phyloP scores from a whole-genome alignment of 805 yeast species.

The Metschnikowia cerradonensis region DNA sequence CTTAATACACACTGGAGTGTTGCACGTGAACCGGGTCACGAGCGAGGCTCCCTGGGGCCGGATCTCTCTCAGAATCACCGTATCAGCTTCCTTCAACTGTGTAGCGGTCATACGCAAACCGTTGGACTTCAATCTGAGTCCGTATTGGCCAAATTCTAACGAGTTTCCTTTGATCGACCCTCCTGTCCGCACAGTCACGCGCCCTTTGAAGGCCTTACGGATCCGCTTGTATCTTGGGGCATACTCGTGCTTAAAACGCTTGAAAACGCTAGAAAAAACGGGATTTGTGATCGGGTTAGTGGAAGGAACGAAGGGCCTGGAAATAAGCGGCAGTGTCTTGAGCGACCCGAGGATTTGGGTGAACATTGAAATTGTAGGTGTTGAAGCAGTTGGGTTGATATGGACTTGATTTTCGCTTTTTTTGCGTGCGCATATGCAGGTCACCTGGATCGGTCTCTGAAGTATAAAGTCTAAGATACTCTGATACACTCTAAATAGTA shows the following conservation, averaged over 20 bases:
- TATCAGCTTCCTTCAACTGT: slow-evolving; percentile 88
- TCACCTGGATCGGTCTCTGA: neutral
- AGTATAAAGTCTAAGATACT: neutral
- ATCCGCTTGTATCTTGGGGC: slow-evolving; percentile 72
- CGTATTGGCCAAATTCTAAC: slow-evolving; percentile 76
- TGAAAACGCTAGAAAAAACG: slow-evolving; percentile 8
- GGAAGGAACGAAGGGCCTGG: neutral
- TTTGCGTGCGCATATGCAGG: slow-evolving; percentile 1
- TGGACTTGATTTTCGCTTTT: neutral
- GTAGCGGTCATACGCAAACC: slow-evolving; percentile 83
- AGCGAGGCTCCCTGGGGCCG: slow-evolving; percentile 73
- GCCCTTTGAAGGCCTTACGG: slow-evolving; percentile 84
- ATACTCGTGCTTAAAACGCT: slow-evolving; percentile 58
- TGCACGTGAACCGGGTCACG: slow-evolving; percentile 77
- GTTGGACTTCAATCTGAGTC: slow-evolving; percentile 82
- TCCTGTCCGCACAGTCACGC: slow-evolving; percentile 91
- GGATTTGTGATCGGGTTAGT: neutral
- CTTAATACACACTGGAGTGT: slow-evolving; percentile 87
- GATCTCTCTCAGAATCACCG: slow-evolving; percentile 75
- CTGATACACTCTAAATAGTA: no score
- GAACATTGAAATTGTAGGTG: slow-evolving; percentile 6
- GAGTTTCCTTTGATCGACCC: slow-evolving; percentile 89
- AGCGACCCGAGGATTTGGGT: slow-evolving; percentile 5
- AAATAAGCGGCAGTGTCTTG: neutral
- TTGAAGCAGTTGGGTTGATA: neutral